A percentile compares a stretch with the other conserved stretches of the same genome.
phyloP scores from a whole-genome alignment of 2,329 filamentous ascomycete species.

The Pseudopyrenochaeta lycopersici region DNA sequence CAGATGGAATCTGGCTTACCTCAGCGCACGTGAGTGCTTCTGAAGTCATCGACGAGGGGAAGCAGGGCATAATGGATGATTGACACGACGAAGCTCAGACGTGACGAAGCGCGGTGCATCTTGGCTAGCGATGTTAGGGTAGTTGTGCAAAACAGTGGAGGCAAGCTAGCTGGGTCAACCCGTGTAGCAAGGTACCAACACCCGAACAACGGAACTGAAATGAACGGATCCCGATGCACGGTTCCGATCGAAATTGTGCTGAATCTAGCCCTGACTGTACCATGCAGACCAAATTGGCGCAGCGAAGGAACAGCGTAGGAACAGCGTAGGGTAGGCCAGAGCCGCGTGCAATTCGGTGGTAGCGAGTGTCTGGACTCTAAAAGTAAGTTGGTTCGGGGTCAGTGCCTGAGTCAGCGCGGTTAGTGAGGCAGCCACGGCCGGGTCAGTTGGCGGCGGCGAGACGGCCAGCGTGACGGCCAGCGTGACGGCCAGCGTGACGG shows the following conservation, averaged over 20 bases:
- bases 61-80: slow-evolving; percentile 6
- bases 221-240: neutral
- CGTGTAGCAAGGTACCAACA: neutral
- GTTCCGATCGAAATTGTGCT: neutral
- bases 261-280: neutral
- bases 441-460: neutral
- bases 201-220: neutral
- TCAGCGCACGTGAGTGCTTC: too few relatives aligned
- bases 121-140: too few relatives aligned
- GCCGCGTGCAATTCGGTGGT: neutral
- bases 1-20: too few relatives aligned
- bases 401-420: neutral
- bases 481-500: neutral
- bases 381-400: neutral
- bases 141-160: too few relatives aligned
- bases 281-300: neutral
- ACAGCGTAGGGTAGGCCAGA: neutral
- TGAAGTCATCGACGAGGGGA: too few relatives aligned
- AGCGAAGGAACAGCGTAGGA: neutral
- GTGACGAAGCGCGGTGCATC: too few relatives aligned
- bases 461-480: neutral
- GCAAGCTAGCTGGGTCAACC: too few relatives aligned
- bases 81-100: too few relatives aligned
- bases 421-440: neutral
- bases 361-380: neutral